phyloP scores from a whole-genome alignment of 306 rosid species.

The Albizia julibrissin region DNA sequence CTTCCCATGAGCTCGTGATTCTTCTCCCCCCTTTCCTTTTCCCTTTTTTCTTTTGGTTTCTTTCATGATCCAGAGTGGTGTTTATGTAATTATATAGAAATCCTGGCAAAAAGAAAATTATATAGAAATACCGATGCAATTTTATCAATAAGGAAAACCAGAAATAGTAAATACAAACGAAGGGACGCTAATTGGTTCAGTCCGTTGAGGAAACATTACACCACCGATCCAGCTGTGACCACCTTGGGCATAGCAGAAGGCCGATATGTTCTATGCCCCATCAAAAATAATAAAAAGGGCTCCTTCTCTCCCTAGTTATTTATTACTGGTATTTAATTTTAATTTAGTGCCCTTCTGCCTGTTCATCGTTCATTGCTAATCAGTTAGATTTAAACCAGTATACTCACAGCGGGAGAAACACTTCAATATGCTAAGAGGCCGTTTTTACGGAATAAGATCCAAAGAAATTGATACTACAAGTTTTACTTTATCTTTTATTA shows the following conservation, averaged over 20 bases:
- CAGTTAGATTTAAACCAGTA: neutral
- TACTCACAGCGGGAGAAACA: neutral
- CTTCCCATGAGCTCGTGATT: neutral
- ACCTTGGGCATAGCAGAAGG: conserved; percentile 23
- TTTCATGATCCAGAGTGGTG: too few species aligned
- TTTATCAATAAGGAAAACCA: too few species aligned
- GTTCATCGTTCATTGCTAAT: neutral
- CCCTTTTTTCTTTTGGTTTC: neutral
- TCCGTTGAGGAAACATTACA: neutral
- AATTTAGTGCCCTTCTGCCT: neutral
- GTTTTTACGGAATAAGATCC: neutral
- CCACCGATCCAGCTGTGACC: conserved; percentile 17
- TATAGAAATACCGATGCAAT: too few species aligned
- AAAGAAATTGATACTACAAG: neutral
- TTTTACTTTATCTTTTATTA: neutral
- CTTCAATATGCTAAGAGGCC: too few species aligned
- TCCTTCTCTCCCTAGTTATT: neutral
- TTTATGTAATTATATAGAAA: too few species aligned
- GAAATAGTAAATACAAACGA: too few species aligned
- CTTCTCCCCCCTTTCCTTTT: neutral
- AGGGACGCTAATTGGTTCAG: neutral
- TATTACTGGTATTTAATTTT: neutral
- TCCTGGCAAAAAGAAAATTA: too few species aligned
- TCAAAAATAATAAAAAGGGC: neutral
- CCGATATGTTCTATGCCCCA: neutral